Evolutionary conservation across 768 basidiomycete genomes (phyloP).

Genomic region (Austroboletus eburneus): DNA sequence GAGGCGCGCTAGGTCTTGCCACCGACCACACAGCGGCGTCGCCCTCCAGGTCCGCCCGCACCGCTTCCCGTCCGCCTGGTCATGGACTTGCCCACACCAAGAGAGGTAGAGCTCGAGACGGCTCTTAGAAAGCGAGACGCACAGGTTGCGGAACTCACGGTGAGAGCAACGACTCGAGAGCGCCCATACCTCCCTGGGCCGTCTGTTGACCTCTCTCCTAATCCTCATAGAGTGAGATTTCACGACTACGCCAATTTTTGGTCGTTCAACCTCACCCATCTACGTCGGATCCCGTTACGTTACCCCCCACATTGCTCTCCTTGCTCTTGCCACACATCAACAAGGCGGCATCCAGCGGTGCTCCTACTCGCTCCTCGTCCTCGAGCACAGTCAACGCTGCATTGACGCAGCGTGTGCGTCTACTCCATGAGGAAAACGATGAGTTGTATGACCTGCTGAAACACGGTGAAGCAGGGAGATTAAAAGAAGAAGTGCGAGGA

Average conservation of each 20-base stretch:
- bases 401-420: constrained; percentile 64
- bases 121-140: constrained; percentile 71
- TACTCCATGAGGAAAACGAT: constrained; percentile 84
- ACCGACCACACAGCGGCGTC: constrained; percentile 26
- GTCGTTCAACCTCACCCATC: constrained; percentile 55
- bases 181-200: constrained; percentile 16
- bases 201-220: constrained; percentile 17
- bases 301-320: constrained; percentile 69
- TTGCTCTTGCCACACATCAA: constrained; percentile 66
- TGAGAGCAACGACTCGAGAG: constrained; percentile 37
- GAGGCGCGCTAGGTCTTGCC: constrained; percentile 29
- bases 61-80: constrained; percentile 11
- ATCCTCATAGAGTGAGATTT: constrained; percentile 61
- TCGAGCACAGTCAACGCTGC: constrained; percentile 65
- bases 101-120: constrained; percentile 80
- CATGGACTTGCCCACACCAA: constrained; percentile 69
- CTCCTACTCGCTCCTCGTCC: constrained; percentile 30
- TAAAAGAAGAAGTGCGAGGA: constrained; percentile 78
- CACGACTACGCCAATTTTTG: constrained; percentile 62
- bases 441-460: constrained; percentile 76
- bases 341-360: constrained; percentile 32
- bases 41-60: constrained; percentile 13
- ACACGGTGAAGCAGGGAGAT: constrained; percentile 68
- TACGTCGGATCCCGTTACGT: constrained; percentile 56
- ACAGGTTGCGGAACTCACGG: constrained; percentile 68